phyloP scores from a whole-genome alignment of 805 yeast genomes.

The Torulaspora gathmanii region DNA sequence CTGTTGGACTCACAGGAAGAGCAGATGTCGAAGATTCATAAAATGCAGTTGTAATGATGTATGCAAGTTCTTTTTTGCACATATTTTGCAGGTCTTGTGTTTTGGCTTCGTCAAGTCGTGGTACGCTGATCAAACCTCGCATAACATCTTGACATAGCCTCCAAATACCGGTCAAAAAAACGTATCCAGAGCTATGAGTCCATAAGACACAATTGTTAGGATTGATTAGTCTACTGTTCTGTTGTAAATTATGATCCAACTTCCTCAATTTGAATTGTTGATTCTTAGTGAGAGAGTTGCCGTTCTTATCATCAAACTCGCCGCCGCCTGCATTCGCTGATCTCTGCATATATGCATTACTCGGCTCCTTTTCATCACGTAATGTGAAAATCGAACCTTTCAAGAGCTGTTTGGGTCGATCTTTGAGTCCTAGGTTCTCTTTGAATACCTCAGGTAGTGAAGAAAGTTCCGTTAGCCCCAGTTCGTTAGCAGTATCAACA shows the following conservation, averaged over 20 bases:
- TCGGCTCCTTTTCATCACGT: neutral
- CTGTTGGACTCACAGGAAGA: neutral
- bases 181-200: constrained; percentile 82
- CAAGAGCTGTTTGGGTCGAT: constrained; percentile 3
- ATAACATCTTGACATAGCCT: constrained; percentile 43
- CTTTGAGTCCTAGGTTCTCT: constrained; percentile 7
- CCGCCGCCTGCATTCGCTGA: neutral
- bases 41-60: constrained; percentile 21
- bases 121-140: constrained; percentile 25
- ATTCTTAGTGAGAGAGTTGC: constrained; percentile 26
- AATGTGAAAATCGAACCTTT: constrained; percentile 7
- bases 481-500: constrained; percentile 7
- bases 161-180: constrained; percentile 86
- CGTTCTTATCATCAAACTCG: neutral
- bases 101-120: constrained; percentile 5
- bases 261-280: constrained; percentile 33
- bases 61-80: constrained; percentile 17
- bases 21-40: constrained; percentile 15
- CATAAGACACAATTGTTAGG: constrained; percentile 70
- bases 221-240: constrained; percentile 24
- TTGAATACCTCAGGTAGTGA: constrained; percentile 7
- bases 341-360: neutral
- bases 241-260: constrained; percentile 19
- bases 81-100: constrained; percentile 11
- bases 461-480: neutral